Conservation (phyloP, 1,139 yeast genomes). For the Kodamaea plutei region DNA sequence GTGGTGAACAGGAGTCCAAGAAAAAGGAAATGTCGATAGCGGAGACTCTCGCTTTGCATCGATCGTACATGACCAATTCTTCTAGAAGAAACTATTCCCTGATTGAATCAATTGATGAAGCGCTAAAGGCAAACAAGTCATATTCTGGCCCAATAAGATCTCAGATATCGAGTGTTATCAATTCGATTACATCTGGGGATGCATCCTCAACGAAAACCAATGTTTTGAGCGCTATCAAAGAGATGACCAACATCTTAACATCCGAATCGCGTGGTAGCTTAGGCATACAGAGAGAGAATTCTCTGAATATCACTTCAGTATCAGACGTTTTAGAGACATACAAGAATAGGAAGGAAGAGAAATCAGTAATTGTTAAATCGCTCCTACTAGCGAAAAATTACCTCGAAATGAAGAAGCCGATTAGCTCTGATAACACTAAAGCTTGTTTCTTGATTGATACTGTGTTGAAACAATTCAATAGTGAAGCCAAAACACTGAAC, state of each 20-base stretch:
- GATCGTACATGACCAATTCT: constrained; percentile 34
- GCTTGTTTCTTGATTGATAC: constrained; percentile 25
- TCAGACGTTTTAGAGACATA: constrained; percentile 25
- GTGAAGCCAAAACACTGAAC: constrained; percentile 5
- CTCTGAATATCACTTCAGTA: constrained; percentile 15
- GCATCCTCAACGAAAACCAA: constrained; percentile 24
- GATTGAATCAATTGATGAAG: constrained; percentile 23
- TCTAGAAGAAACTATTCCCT: constrained; percentile 28
- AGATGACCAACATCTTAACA: constrained; percentile 40
- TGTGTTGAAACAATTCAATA: constrained; percentile 21
- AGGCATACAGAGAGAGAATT: constrained; percentile 14
- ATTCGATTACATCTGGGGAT: constrained; percentile 12
- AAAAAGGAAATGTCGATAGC: constrained; percentile 51
- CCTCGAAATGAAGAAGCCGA: constrained; percentile 16
- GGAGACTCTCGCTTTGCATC: constrained; percentile 57
- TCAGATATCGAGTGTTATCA: constrained; percentile 29
- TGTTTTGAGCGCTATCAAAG: constrained; percentile 36
- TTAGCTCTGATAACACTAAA: constrained; percentile 13
- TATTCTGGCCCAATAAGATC: constrained; percentile 18
- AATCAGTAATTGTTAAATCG: constrained; percentile 29
- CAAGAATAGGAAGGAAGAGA: constrained; percentile 20
- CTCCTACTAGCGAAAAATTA: constrained; percentile 38
- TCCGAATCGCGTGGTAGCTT: constrained; percentile 16
- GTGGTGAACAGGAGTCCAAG: constrained; percentile 10
- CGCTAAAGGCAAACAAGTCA: constrained; percentile 18